Evolutionary conservation across 2,329 filamentous ascomycete genomes (phyloP), one percentile per base, ranked within the genome.

Genomic region (Ramularia endophylla): DNA sequence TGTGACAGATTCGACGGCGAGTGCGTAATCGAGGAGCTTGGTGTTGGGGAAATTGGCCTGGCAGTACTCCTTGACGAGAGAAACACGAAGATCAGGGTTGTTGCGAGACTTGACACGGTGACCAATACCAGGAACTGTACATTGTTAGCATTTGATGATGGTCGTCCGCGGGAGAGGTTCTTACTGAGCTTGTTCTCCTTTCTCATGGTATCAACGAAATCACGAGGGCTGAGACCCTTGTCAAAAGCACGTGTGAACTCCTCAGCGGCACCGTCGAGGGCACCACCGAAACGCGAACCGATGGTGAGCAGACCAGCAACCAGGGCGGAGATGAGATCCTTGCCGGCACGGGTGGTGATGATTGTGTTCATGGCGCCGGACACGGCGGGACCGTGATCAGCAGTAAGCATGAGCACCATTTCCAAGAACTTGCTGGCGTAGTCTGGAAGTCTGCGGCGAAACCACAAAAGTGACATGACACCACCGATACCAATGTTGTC

Each of bases 351-450:
- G 46, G 92, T 98, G 51, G 92, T 98, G 68, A 98, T 97, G 68
- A 98, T 98, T 67, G 92, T 98, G 83, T 98, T 98, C 92, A 98
- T 98, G 69, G 92, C 92, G 79, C 92, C 92, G 59, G 92, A 98
- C 59, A 98, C 92, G 59, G 92, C 92, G 40, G 92, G 92, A 71
- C 92, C 92, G 81, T 98, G 92, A 65, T 98, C 92, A 60, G 92
- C 92, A 64, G 92, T 98, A 64, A 98, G 81, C 92, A 98, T 98
- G 68, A 98, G 90, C 55, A 98, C 92, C 92, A 98, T 98, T 78
- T 98, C 92, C 58, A 98, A 74, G 79, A 98, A 98, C 74, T 94
- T 94, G 78, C 87, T 94, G 63, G 92, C 92, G 67, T 95, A 97
- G 64, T 84, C 75, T 51, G 92, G 92, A 50, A 98, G 85, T 65